Percentiles rank a stretch among this genome's conserved stretches.
Evolutionary conservation across 176 grass and related monocot species (phyloP).

Genomic region (Paspalum vaginatum): DNA sequence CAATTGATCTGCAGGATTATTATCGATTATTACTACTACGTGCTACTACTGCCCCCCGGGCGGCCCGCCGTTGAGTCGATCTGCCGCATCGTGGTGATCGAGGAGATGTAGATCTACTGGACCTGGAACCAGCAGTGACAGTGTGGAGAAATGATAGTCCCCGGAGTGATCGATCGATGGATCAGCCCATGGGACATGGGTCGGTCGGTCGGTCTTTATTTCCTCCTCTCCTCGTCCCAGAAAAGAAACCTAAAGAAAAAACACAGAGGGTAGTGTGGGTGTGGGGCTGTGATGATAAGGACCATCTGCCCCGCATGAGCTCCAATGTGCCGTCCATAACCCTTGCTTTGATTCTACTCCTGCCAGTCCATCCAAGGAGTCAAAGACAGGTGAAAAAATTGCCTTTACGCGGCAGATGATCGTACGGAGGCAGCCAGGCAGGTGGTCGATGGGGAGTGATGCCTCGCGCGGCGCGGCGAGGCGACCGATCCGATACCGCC

Average conservation of each 20-base stretch:
- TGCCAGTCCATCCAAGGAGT: not conserved
- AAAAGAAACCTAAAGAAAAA: not conserved
- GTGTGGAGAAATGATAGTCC: constrained; percentile 11
- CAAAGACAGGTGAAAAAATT: not conserved
- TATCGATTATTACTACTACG: too few species aligned
- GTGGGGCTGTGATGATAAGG: constrained; percentile 21
- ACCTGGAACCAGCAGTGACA: not conserved
- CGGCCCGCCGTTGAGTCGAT: not conserved
- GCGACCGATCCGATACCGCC: not conserved
- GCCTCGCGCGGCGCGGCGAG: not conserved
- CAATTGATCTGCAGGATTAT: not conserved
- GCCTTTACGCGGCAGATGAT: not conserved
- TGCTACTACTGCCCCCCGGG: too few species aligned
- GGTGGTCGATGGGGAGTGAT: not conserved
- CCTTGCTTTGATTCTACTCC: constrained; percentile 32
- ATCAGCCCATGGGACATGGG: too few species aligned
- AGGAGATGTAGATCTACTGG: not conserved
- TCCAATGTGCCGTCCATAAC: not conserved
- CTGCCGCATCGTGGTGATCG: not conserved
- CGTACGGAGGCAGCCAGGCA: constrained; percentile 3
- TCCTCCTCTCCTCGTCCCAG: too few species aligned
- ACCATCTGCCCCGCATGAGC: constrained; percentile 20
- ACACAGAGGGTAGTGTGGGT: too few species aligned
- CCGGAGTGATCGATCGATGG: not conserved
- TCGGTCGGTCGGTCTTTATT: not conserved